phyloP scores from a whole-genome alignment of 2,329 filamentous ascomycete genomes.

The Colletotrichum paranaense region DNA sequence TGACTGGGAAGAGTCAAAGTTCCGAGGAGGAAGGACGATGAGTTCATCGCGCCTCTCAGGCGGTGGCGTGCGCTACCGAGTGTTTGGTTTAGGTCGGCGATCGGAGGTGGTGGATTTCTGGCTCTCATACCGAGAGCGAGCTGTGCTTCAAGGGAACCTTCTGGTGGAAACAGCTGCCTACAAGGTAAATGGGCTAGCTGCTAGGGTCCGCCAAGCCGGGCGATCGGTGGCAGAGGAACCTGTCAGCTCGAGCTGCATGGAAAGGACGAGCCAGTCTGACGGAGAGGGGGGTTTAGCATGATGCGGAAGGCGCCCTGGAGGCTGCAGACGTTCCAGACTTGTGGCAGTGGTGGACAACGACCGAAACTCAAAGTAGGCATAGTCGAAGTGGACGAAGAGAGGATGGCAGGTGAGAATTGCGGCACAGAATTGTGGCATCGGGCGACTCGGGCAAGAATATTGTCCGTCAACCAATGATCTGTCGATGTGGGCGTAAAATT shows the following conservation, averaged over 20 bases:
- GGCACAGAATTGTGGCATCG: background rate
- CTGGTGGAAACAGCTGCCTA: too few relatives aligned
- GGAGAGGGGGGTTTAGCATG: background rate
- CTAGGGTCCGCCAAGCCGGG: background rate
- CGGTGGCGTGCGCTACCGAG: slow-evolving; percentile 8
- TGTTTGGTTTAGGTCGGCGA: slow-evolving; percentile 9
- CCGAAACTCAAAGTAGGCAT: background rate
- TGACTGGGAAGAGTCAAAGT: slow-evolving; percentile 3
- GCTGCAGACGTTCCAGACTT: slow-evolving; percentile 16
- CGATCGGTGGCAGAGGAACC: background rate
- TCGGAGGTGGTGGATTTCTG: background rate
- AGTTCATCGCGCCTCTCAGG: slow-evolving; percentile 4
- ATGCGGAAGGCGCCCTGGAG: background rate
- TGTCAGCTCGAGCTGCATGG: background rate
- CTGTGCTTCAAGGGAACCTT: too few relatives aligned
- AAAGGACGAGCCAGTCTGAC: background rate
- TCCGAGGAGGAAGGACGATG: background rate
- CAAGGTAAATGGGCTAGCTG: background rate
- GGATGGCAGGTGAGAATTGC: background rate
- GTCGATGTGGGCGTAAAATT: background rate
- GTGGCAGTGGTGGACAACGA: background rate
- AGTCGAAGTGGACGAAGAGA: background rate
- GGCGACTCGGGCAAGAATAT: background rate
- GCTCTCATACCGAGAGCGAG: background rate
- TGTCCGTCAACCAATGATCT: background rate